These are phyloP conservation scores for Phytopythium litorale DNA, from an alignment of 352 stramenopile genomes.

Conservation along the genomic window DNA sequence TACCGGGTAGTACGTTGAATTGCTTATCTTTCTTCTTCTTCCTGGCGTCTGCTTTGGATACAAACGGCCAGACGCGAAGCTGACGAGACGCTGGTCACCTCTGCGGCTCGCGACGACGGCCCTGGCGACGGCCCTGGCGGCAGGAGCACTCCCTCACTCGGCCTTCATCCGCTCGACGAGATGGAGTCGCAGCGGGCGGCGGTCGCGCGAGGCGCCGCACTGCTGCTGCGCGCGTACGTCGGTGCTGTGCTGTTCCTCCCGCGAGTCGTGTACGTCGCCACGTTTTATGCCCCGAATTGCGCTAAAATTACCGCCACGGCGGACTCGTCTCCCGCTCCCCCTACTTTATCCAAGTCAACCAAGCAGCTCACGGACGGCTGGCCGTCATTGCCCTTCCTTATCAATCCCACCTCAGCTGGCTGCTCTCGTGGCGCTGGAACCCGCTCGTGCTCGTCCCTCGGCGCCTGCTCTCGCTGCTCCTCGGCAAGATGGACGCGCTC, in stretches of 20 bases:
- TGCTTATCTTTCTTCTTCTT: too few relatives aligned
- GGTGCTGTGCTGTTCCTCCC: constrained; percentile 61
- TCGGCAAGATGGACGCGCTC: constrained; percentile 5
- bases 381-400: not conserved
- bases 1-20: too few relatives aligned
- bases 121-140: too few relatives aligned
- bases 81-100: constrained; percentile 1
- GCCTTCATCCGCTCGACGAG: not conserved
- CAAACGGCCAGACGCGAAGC: not conserved
- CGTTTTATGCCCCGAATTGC: not conserved
- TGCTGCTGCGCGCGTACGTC: constrained; percentile 57
- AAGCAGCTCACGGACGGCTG: constrained; percentile 1
- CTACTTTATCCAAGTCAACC: not conserved
- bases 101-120: not conserved
- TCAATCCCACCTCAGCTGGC: constrained; percentile 14
- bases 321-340: too few relatives aligned
- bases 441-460: constrained; percentile 50
- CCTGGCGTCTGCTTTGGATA: too few relatives aligned
- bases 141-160: not conserved
- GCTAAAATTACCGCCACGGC: constrained; percentile 1
- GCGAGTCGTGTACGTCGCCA: constrained; percentile 50
- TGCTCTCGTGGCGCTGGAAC: constrained; percentile 69
- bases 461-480: constrained; percentile 26
- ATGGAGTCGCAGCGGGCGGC: constrained; percentile 4
- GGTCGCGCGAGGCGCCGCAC: constrained; percentile 30